Percentiles rank a stretch among this genome's conserved stretches.
Conservation (phyloP, 1,284 basidiomycete genomes). For the Trichosporon faecale region DNA sequence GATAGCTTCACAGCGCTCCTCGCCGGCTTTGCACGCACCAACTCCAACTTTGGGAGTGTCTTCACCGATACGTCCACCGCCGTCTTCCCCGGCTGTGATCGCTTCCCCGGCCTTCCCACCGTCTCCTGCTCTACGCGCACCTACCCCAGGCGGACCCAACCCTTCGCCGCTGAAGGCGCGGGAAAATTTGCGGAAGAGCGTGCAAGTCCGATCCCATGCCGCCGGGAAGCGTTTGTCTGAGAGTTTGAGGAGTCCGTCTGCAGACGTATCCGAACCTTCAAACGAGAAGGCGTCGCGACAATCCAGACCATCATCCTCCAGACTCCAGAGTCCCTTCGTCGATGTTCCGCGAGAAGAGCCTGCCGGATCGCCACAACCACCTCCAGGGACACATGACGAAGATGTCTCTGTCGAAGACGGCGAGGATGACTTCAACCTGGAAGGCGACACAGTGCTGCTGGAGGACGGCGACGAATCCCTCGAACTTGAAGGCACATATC, state of each 20-base stretch:
- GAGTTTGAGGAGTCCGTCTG: not conserved
- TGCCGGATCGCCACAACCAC: too few relatives aligned
- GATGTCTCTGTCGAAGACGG: not conserved
- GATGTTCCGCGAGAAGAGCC: not conserved
- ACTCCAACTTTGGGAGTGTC: not conserved
- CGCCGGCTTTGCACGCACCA: not conserved
- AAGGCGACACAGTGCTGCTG: constrained; percentile 11
- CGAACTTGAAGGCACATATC: not conserved
- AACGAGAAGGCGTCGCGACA: not conserved
- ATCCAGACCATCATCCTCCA: not conserved
- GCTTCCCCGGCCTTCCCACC: not conserved
- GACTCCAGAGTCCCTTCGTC: constrained; percentile 1
- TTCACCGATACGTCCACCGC: not conserved
- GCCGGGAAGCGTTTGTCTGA: not conserved
- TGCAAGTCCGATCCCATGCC: not conserved
- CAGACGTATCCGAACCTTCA: not conserved
- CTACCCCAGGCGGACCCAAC: not conserved
- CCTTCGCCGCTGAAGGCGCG: not conserved
- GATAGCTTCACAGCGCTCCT: not conserved
- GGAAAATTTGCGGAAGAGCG: not conserved
- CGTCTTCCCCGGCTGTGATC: not conserved
- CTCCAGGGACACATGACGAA: not conserved
- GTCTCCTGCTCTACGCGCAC: not conserved
- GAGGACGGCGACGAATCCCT: not conserved
- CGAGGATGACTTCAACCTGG: constrained; percentile 8